Conservation (phyloP, 2,329 filamentous ascomycete genomes). For the Alternaria burnsii region DNA sequence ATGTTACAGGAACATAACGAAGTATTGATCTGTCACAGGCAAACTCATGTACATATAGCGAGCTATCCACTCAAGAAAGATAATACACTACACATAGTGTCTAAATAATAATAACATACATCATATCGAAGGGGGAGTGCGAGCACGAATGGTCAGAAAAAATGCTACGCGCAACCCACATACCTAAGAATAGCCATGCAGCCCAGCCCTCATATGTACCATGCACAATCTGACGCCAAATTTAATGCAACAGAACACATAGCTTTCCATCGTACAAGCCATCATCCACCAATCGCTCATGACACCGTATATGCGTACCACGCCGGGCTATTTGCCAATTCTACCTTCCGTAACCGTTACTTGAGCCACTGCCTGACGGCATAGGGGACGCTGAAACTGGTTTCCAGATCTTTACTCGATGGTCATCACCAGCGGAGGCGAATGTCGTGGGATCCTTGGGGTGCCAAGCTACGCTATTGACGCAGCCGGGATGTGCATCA, state of each 20-base stretch:
- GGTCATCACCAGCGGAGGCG: slow-evolving; percentile 90
- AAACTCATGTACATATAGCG: neutral
- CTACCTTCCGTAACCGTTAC: slow-evolving; percentile 38
- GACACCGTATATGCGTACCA: neutral
- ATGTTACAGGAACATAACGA: neutral
- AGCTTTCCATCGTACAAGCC: slow-evolving; percentile 1
- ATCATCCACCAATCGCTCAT: neutral
- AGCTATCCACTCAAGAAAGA: neutral
- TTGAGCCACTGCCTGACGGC: slow-evolving; percentile 16
- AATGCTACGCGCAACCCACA: neutral
- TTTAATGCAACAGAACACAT: slow-evolving; percentile 3
- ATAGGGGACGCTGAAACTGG: slow-evolving; percentile 27
- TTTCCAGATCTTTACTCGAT: slow-evolving; percentile 79
- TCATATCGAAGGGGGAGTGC: neutral
- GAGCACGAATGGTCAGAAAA: neutral
- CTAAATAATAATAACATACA: slow-evolving; percentile 1
- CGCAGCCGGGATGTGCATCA: slow-evolving; percentile 77
- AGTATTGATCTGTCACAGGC: neutral
- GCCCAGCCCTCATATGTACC: neutral
- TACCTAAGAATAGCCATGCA: slow-evolving; percentile 1
- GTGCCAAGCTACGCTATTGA: slow-evolving; percentile 91
- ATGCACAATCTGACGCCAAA: slow-evolving; percentile 4
- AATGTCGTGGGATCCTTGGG: slow-evolving; percentile 83
- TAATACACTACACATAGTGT: neutral
- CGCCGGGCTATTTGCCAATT: neutral